Base-by-base conservation (phyloP, 768 basidiomycete genomes). In the Punctularia strigosozonata region DNA sequence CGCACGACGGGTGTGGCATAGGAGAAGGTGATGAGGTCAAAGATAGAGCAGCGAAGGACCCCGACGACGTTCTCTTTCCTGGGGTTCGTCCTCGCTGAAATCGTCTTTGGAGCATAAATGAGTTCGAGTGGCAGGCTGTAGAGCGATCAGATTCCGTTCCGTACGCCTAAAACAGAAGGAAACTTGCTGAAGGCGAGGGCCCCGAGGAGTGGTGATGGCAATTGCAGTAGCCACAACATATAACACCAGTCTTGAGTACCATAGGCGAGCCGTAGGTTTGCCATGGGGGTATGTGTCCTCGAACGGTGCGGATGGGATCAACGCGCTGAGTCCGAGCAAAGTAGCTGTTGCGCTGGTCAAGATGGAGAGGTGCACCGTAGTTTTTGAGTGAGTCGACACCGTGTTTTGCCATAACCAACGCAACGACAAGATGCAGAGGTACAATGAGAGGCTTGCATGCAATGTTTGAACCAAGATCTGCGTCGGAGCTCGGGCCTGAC, bases 1-100 rank as follows among this genome's bases (percentile, higher is more conserved):
- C 78, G 77, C 40, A 92, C 75, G 12, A 95, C 85, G 43, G 81
- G 78, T 1, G 88, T 91, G 25, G 83, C 87, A 55, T 89, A 91
- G 13, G 77, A 77, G 58, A 95, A 95, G n/a, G 90, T 59, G 4
- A 95, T 57, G 37, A 64, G 60, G 40, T 71, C 73, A 66, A 69
- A 74, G 1, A 69, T 61, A 4, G 77, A 79, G 19, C 75, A 66
- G 41, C 67, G n/a, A n/a, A n/a, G n/a, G n/a, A n/a, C n/a, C n/a
- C n/a, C n/a, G n/a, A n/a, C n/a, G n/a, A n/a, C n/a, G n/a, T n/a
- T n/a, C n/a, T n/a, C n/a, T n/a, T n/a, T n/a, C n/a, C n/a, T n/a
- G n/a, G n/a, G n/a, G n/a, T n/a, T n/a, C n/a, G n/a, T n/a, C n/a
- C n/a, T n/a, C n/a, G n/a, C 79, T 69, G 50, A 41, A n/a, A 20